Evolutionary conservation across 2,329 filamentous ascomycete genomes (phyloP), one percentile per base, ranked within the genome.

Genomic region (Spiromastix sp.): DNA sequence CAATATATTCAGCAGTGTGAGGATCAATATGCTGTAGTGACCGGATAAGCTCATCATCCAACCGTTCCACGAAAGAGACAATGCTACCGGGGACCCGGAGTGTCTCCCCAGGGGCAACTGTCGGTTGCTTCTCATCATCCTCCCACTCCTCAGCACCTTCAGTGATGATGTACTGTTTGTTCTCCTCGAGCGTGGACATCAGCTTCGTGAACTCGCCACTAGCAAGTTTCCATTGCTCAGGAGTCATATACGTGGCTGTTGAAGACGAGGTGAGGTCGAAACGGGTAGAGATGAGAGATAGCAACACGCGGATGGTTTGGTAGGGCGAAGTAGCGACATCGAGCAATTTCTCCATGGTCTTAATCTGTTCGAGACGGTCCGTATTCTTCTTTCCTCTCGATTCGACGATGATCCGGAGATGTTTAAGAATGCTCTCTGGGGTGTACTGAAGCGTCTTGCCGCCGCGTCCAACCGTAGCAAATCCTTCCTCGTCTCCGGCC

Each of bases 331-430:
- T 75, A 45, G 91, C 77, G 46, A 98, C 87, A 58, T 94, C 86
- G 53, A 80, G 68, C 36, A 98, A 75, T 70, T 87, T 94, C 73
- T 96, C 91, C 86, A 98, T 93, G 34, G 89, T 81, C 63, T 81
- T 81, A 63, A 98, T 96, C 66, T 98, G 91, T 66, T 98, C 91
- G 30, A 76, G 57, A 32, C 86, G 81, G 61, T 98, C 91, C 46
- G 91, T 95, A 71, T 96, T 96, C 77, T 98, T 98, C 72, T 94
- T 93, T 59, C 91, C 91, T 69, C 91, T 77, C 40, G 89, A 87
- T 68, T 98, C 91, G 57, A 96, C 72, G 55, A 98, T 96, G 34
- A 79, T 76, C 39, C 89, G 79, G 34, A 98, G 74, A 62, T 96
- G 86, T 72, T 98, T 98, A 61, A 96, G 81, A 55, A 98, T 98